Evolutionary conservation across 257 asterid genomes (phyloP), one percentile per base, ranked within the genome.

Genomic region (Nicotiana noctiflora): DNA sequence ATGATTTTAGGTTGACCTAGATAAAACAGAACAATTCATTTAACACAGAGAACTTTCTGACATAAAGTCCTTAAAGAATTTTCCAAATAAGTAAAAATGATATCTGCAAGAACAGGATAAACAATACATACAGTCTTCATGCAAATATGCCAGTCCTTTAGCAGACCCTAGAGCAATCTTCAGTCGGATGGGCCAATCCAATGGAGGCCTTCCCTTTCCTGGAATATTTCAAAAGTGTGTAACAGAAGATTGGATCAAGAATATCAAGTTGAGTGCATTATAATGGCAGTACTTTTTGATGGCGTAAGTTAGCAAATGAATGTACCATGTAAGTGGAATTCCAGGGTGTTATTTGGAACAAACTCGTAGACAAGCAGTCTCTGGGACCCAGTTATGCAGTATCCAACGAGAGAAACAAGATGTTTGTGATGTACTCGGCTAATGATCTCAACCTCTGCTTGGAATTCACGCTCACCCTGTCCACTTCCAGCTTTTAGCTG

Each of bases 391-490:
- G 92, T 76, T 37, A 88, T 93, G 91, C 98, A 92, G 79, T 95
- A 95, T 17, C 98, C 98, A 66, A 95, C 98, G 84, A 95, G 88
- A 3, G 98, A 92, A 80, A 95, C 98, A 3, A 95, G 96, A 86
- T 95, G 98, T 80, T 88, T 93, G 83, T 95, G 98, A 88, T 95
- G 98, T 64, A 95, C 98, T 80, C 98, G 88, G 84, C 98, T 95
- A 32, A 95, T 95, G 79, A 93, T 95, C 85, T 95, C 98, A 67
- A 94, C 97, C 90, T 94, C 98, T 6, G 98, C 98, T 76, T 90
- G 96, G 82, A 94, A 94, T 46, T 94, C 97, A 2, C 97, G 91
- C 70, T 94, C 98, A 62, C 98, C 98, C 82, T 93, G 98, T 31
- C 97, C 97, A 81, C 98, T 94, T 46, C 97, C 98, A 17, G 89